Evolutionary conservation across 73 alveolate species (phyloP), one percentile per base, ranked within the genome.

Genomic region (Paramecium biaurelia): DNA sequence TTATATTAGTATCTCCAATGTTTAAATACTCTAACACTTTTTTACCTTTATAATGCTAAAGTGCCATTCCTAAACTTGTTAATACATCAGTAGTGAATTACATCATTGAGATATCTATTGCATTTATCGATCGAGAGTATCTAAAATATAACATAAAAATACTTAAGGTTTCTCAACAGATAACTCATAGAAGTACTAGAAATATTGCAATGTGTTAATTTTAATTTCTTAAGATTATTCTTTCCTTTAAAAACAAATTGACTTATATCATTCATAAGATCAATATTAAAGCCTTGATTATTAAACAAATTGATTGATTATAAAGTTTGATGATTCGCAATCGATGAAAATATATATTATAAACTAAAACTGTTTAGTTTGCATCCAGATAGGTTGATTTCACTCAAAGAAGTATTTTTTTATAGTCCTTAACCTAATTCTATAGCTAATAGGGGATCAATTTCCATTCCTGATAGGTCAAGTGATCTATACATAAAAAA

Each of bases 171-270:
- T 74, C 87, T 32, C 35, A 74, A 74, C 15, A 74, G 10, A 38
- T 35, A 74, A 74, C 87, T 74, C 37, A 74, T 12, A 30, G 68
- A 10, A 1, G 87, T 74, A 38, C 34, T 35, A 10, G 87, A 74
- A 2, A 74, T 74, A 8, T 74, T 74, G n/a, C 87, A 74, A 74
- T 74, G 87, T n/a, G 87, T 74, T 38, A 74, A 74, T 30, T 74
- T 74, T 11, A 74, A 7, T 18, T 32, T 35, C 11, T 74, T 74
- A 12, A 74, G 9, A n/a, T 74, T 21, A n/a, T 74, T 74, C 12
- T 74, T 74, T 5, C 87, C 87, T 21, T 74, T 74, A 35, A 74
- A 74, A 34, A 74, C 59, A 38, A 74, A 74, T 38, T 74, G 14
- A 37, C 12, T 34, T 0, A 74, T 30, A 74, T 74, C 87, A 74